Percentiles rank a stretch among this genome's conserved stretches.
Conservation (phyloP, 2,329 filamentous ascomycete genomes). For the Paraphoma sp. region DNA sequence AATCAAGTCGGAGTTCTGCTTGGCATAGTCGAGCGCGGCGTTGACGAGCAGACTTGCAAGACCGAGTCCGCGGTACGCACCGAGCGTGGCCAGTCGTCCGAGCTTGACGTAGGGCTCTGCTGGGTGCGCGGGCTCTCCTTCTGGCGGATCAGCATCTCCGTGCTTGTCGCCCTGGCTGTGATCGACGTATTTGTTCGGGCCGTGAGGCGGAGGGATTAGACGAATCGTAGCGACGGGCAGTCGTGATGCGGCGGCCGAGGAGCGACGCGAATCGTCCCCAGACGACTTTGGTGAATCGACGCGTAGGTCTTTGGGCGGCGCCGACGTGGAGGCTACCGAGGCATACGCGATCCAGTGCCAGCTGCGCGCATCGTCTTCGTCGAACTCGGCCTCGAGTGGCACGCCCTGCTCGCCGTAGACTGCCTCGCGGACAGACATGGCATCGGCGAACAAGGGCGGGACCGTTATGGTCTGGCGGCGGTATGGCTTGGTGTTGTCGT, state of each 20-base stretch:
- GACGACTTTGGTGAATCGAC: slow-evolving; percentile 53
- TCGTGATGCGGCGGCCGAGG: slow-evolving; percentile 49
- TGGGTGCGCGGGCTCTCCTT: slow-evolving; percentile 56
- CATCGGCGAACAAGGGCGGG: slow-evolving; percentile 58
- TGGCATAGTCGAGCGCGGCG: slow-evolving; percentile 72
- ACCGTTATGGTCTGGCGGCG: slow-evolving; percentile 44
- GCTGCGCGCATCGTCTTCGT: slow-evolving; percentile 77
- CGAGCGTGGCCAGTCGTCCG: slow-evolving; percentile 75
- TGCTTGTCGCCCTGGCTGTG: slow-evolving; percentile 33
- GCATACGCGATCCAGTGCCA: slow-evolving; percentile 92
- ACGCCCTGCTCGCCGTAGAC: slow-evolving; percentile 67
- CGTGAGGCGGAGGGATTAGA: slow-evolving; percentile 81
- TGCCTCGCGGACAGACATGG: slow-evolving; percentile 62
- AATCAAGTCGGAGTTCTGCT: slow-evolving; percentile 60
- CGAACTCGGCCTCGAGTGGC: slow-evolving; percentile 73
- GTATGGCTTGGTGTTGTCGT: slow-evolving; percentile 44
- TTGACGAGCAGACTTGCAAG: slow-evolving; percentile 72
- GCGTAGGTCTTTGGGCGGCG: slow-evolving; percentile 41
- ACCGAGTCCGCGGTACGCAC: slow-evolving; percentile 68
- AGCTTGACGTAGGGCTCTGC: slow-evolving; percentile 82
- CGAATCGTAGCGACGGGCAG: slow-evolving; percentile 77
- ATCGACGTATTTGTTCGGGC: slow-evolving; percentile 63
- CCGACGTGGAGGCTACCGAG: slow-evolving; percentile 57
- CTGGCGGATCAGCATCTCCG: slow-evolving; percentile 35
- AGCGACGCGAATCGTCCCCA: slow-evolving; percentile 41